Conservation (phyloP, 139 green algal species). For the Nannochloris sp. region DNA sequence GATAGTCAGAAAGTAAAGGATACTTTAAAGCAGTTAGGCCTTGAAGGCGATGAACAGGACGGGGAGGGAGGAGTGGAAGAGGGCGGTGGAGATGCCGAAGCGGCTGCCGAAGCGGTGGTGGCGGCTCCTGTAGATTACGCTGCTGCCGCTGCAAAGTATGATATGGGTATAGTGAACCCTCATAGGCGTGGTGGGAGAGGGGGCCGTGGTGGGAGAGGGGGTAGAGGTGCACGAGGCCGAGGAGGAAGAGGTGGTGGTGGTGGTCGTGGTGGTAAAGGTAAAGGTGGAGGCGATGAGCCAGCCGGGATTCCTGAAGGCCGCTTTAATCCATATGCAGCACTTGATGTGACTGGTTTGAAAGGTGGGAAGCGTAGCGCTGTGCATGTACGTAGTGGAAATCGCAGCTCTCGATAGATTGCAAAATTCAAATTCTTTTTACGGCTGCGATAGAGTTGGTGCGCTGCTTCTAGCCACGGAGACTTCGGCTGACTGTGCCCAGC, state of each 20-base stretch:
- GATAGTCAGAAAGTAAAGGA: neutral
- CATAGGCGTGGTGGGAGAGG: neutral
- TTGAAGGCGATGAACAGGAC: neutral
- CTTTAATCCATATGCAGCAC: constrained; percentile 27
- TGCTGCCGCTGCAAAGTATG: constrained; percentile 3
- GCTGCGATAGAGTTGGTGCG: too few relatives aligned
- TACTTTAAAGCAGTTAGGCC: constrained; percentile 12
- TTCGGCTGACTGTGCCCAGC: too few relatives aligned
- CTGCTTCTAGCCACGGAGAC: too few relatives aligned
- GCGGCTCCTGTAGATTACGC: neutral
- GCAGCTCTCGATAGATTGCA: constrained; percentile 1
- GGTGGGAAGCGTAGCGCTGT: constrained; percentile 23
- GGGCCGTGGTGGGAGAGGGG: neutral
- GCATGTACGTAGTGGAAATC: constrained; percentile 34
- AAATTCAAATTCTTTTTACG: too few relatives aligned
- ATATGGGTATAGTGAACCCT: constrained; percentile 14
- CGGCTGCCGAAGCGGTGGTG: too few relatives aligned
- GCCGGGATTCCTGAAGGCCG: neutral
- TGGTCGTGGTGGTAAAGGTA: constrained; percentile 6
- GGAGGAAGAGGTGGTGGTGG: neutral
- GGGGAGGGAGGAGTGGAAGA: too few relatives aligned
- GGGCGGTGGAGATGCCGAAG: neutral
- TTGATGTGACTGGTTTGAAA: constrained; percentile 23
- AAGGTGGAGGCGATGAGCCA: neutral
- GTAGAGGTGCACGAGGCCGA: neutral